These are phyloP conservation scores for Xylariaceae sp. DNA, from an alignment of 2,329 filamentous ascomycete genomes.

Conservation along the genomic window DNA sequence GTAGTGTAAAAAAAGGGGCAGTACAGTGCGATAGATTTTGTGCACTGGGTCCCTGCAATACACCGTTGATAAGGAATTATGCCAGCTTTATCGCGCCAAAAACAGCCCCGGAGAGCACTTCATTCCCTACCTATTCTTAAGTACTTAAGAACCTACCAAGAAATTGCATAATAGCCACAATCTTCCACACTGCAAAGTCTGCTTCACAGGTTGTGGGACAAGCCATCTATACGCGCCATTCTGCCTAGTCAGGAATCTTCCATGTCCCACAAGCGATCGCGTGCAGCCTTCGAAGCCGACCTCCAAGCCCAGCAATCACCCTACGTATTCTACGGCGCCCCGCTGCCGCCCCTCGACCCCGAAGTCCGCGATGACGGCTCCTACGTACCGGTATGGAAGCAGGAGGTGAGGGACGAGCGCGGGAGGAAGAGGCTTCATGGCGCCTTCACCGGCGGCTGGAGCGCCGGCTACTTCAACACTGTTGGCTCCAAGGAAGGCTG, in stretches of 20 bases:
- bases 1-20: too few species aligned
- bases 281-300: constrained; percentile 77
- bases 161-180: neutral
- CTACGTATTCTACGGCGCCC: constrained; percentile 81
- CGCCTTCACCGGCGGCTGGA: constrained; percentile 95
- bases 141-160: neutral
- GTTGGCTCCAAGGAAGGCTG: constrained; percentile 98
- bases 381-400: constrained; percentile 96
- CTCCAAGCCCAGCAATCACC: constrained; percentile 67
- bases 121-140: too few species aligned
- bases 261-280: constrained; percentile 82
- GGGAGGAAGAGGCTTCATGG: constrained; percentile 91
- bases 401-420: constrained; percentile 91
- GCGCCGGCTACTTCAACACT: constrained; percentile 97
- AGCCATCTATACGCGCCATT: neutral
- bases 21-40: neutral
- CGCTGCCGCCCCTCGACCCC: constrained; percentile 76
- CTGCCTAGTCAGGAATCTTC: neutral
- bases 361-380: constrained; percentile 85
- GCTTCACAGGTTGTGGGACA: neutral
- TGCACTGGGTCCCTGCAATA: neutral
- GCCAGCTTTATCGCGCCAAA: neutral
- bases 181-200: neutral
- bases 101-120: neutral
- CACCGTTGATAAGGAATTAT: neutral